Base-by-base conservation (phyloP, 371 early-diverging fungal species). In the Mucor lusitanicus region DNA sequence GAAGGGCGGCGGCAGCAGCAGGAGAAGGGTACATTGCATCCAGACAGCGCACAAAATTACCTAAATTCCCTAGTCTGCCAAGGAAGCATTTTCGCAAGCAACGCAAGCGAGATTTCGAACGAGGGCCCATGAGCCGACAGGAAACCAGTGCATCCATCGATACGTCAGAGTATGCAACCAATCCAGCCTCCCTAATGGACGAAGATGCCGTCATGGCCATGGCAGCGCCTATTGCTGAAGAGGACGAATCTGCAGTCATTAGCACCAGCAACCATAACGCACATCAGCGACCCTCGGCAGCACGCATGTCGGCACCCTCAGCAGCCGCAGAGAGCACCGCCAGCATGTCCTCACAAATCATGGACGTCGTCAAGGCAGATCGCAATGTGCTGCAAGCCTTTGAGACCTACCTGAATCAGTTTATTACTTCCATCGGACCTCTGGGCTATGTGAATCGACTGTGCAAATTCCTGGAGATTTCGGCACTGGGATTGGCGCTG, bases 391-490 rank as follows among this genome's bases (percentile, higher is more conserved):
- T 72, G 17, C 64, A 78, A 42, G 84, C 84, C 7, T 70, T 89
- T 15, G 81, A 88, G 48, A 48, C 42, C 1, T 89, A 89, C 40
- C 65, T 89, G 28, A 69, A 74, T 27, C 64, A 76, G 17, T 71
- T 88, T 35, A 70, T 88, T n/a, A 61, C 65, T 0, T 77, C 78
- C 11, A 63, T 84, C 13, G 76, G 70, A 27, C 75, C 83, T 64
- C 73, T 81, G 15, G 79, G 80, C 12, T 50, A 75, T 48, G 69
- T 64, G 30, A 80, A 80, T 48, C 27, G 87, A 65, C 32, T 90
- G 6, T 87, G 85, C 61, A 83, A 79, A 27, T 90, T 90, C 58
- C 59, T 90, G 30, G 87, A 88, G 67, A 78, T 90, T 30, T 88
- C 88, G 59, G 64, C 79, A 3, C 72, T 87, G 30, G 80, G 80